Evolutionary conservation across 1,284 basidiomycete species (phyloP).

Genomic region (Stereum hirsutum): DNA sequence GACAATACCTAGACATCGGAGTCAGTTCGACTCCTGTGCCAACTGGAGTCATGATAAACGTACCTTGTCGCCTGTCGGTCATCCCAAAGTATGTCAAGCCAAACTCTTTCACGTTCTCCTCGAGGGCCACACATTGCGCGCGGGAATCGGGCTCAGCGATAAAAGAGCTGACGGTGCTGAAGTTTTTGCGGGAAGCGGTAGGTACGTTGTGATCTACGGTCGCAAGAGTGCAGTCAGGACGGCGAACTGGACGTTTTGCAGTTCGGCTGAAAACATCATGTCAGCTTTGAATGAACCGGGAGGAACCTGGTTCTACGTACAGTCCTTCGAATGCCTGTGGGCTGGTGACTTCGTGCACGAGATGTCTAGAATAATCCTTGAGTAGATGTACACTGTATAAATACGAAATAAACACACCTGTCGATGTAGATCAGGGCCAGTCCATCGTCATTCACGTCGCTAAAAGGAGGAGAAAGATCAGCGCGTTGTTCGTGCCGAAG

Average conservation of each 20-base stretch:
- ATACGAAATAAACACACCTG: too few species aligned
- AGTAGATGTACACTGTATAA: background rate
- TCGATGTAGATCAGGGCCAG: slow-evolving; percentile 91
- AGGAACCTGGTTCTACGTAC: too few species aligned
- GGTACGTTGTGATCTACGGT: slow-evolving; percentile 96
- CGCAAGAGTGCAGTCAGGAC: slow-evolving; percentile 90
- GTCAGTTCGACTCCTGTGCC: slow-evolving; percentile 1
- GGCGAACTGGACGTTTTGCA: slow-evolving; percentile 75
- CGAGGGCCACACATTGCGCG: slow-evolving; percentile 85
- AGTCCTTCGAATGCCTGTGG: slow-evolving; percentile 96
- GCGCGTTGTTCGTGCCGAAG: background rate
- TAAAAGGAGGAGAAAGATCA: slow-evolving; percentile 19
- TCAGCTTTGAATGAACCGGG: background rate
- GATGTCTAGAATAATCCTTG: slow-evolving; percentile 49
- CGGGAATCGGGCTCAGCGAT: slow-evolving; percentile 86
- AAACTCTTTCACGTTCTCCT: slow-evolving; percentile 94
- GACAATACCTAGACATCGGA: slow-evolving; percentile 66
- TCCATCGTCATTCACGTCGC: slow-evolving; percentile 73
- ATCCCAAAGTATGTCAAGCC: slow-evolving; percentile 94
- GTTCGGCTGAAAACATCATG: slow-evolving; percentile 44
- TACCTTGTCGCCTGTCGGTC: slow-evolving; percentile 84
- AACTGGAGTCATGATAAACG: too few species aligned
- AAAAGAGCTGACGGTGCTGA: slow-evolving; percentile 69
- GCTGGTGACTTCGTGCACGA: slow-evolving; percentile 94
- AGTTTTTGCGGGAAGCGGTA: slow-evolving; percentile 81